These are phyloP conservation scores for Bassia scoparia DNA, from an alignment of 148 eudicot genomes.

Conservation along the genomic window DNA sequence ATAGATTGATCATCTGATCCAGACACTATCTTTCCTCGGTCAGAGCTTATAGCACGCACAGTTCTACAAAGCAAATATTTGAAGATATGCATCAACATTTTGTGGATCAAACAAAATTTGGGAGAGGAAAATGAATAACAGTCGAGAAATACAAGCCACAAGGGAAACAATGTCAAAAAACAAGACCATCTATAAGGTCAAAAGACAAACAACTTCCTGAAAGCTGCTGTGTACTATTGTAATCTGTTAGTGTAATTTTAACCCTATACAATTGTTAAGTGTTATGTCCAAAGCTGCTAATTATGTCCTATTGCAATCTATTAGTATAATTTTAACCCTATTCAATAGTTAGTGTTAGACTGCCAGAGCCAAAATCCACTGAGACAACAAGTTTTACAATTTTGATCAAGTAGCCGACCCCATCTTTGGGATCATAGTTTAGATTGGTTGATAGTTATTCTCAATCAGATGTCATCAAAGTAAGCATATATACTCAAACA, in stretches of 20 bases:
- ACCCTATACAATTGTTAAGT: too few relatives aligned
- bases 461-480: neutral
- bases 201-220: too few relatives aligned
- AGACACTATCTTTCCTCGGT: conserved; percentile 80
- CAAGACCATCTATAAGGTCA: too few relatives aligned
- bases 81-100: neutral
- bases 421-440: too few relatives aligned
- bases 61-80: conserved; percentile 33
- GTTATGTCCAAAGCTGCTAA: too few relatives aligned
- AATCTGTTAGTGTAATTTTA: too few relatives aligned
- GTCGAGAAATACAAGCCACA: neutral
- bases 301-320: neutral
- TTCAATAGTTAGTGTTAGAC: neutral
- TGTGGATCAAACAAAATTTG: neutral
- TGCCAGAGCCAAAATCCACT: neutral
- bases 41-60: conserved; percentile 84
- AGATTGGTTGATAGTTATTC: neutral
- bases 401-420: too few relatives aligned
- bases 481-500: neutral
- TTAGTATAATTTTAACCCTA: neutral
- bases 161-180: neutral
- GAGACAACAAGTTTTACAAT: neutral
- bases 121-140: neutral
- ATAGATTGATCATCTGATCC: conserved; percentile 93
- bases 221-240: too few relatives aligned